Evolutionary conservation across 768 basidiomycete species (phyloP).

Genomic region (Lactifluus piperatus): DNA sequence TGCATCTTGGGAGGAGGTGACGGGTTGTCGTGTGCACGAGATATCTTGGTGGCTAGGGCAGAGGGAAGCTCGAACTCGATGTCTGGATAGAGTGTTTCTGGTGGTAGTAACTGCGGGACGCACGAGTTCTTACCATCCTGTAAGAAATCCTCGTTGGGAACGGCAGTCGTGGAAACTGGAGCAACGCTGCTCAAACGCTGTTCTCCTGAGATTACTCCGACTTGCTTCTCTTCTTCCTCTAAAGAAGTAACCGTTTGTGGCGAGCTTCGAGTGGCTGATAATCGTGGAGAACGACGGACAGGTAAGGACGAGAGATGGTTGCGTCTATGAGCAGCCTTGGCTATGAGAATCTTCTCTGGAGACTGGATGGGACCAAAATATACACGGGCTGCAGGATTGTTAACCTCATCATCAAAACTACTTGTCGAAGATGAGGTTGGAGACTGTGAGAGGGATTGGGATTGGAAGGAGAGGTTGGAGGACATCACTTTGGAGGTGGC

Average conservation of each 20-base stretch:
- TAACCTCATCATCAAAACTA: conserved; percentile 11
- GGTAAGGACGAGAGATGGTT: conserved; percentile 1
- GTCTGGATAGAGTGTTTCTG: neutral
- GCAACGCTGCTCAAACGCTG: neutral
- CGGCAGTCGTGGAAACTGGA: neutral
- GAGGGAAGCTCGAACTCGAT: conserved; percentile 51
- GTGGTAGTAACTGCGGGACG: neutral
- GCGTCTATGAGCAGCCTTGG: conserved; percentile 12
- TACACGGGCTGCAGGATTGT: conserved; percentile 17
- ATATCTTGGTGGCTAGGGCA: conserved; percentile 53
- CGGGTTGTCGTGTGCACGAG: conserved; percentile 66
- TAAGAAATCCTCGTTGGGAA: neutral
- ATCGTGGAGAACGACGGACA: conserved; percentile 10
- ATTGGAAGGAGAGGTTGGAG: conserved; percentile 9
- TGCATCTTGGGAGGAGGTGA: conserved; percentile 47
- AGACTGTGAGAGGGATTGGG: conserved; percentile 2
- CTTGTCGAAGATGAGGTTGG: conserved; percentile 7
- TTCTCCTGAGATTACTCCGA: neutral
- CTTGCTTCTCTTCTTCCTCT: neutral
- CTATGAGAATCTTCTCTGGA: conserved; percentile 21
- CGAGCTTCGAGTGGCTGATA: neutral
- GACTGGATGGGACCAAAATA: conserved; percentile 23
- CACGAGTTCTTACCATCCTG: conserved; percentile 14
- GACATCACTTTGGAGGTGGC: conserved; percentile 6
- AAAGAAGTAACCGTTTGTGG: neutral